These are phyloP conservation scores for Diutina siamensis DNA, from an alignment of 1,139 yeast species.

Conservation along the genomic window DNA sequence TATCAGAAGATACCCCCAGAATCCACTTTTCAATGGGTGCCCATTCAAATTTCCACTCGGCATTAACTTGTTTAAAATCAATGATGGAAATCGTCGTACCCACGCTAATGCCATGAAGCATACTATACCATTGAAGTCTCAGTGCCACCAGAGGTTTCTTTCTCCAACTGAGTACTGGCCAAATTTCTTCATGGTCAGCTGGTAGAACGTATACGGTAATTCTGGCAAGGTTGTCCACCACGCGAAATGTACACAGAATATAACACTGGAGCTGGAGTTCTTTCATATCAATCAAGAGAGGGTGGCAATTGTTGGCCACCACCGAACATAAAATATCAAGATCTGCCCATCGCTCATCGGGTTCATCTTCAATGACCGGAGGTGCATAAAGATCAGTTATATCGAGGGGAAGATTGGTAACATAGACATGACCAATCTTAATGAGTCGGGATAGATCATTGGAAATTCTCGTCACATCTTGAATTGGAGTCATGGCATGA, in stretches of 20 bases:
- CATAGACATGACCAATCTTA: neutral
- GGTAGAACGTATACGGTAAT: neutral
- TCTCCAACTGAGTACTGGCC: slow-evolving; percentile 3
- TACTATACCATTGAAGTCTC: slow-evolving; percentile 4
- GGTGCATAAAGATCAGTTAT: neutral
- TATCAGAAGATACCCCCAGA: neutral
- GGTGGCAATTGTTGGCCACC: neutral
- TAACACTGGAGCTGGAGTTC: neutral
- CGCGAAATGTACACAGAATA: neutral
- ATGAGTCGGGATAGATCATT: neutral
- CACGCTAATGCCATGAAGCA: neutral
- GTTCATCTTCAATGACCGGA: neutral
- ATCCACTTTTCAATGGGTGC: slow-evolving; percentile 3
- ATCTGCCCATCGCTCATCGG: slow-evolving; percentile 3
- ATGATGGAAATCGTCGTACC: neutral
- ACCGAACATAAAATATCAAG: neutral
- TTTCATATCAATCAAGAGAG: neutral
- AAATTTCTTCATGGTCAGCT: neutral
- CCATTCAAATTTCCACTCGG: neutral
- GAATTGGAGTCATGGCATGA: neutral
- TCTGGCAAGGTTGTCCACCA: neutral
- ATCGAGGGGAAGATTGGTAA: neutral
- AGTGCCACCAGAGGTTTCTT: slow-evolving; percentile 1
- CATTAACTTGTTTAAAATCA: neutral
- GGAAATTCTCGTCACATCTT: neutral